Percentiles rank a stretch among this genome's conserved stretches.
Conservation (phyloP, 768 basidiomycete species). For the Termitomyces eurrhizus region DNA sequence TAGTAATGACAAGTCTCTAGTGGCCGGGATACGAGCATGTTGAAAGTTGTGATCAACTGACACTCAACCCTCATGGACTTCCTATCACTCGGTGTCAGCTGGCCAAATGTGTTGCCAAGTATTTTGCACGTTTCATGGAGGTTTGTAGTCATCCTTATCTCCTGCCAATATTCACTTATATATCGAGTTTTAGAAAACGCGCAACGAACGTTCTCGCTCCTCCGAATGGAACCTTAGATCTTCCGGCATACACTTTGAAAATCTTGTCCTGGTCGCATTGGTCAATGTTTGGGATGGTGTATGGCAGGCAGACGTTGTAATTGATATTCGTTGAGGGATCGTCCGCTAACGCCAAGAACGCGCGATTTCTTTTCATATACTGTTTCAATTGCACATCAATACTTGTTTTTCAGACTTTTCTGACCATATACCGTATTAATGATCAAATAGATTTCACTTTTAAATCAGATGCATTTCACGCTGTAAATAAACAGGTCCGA, state of each 20-base stretch:
- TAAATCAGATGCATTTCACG: background rate
- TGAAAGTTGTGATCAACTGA: conserved; percentile 33
- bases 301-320: conserved; percentile 10
- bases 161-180: conserved; percentile 2
- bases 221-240: conserved; percentile 31
- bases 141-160: conserved; percentile 4
- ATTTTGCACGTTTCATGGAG: conserved; percentile 32
- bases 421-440: background rate
- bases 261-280: conserved; percentile 3
- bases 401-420: background rate
- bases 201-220: background rate
- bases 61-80: conserved; percentile 24
- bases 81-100: conserved; percentile 43
- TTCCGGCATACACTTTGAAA: conserved; percentile 27
- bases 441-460: background rate
- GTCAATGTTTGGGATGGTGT: conserved; percentile 10
- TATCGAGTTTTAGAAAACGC: background rate
- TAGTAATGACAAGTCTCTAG: conserved; percentile 21
- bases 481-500: background rate
- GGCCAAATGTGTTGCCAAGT: conserved; percentile 31
- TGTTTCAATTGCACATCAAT: background rate
- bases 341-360: background rate
- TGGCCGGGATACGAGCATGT: conserved; percentile 48
- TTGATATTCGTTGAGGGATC: background rate
- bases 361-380: too few relatives aligned